A percentile compares a stretch with the other conserved stretches of the same genome.
Evolutionary conservation across 176 grass and related monocot species (phyloP).

Genomic region (Zoysia pacifica): DNA sequence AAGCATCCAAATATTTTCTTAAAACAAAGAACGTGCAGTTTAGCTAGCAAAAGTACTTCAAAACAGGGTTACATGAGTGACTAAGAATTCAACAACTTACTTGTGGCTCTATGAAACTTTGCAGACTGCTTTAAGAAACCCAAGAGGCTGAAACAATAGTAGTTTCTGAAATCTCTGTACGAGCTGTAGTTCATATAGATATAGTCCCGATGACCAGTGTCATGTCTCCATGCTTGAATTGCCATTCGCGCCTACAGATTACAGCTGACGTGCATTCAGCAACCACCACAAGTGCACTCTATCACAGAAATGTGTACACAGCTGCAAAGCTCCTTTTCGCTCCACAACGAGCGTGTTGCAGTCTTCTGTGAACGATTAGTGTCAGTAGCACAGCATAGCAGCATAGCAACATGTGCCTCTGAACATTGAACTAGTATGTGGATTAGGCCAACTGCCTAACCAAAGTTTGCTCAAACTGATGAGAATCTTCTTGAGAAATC

Average conservation of each 20-base stretch:
- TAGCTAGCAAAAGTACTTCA: background rate
- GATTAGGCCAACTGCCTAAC: background rate
- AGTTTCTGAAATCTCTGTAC: conserved; percentile 14
- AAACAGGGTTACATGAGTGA: background rate
- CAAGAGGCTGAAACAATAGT: background rate
- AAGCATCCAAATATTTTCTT: background rate
- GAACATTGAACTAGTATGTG: background rate
- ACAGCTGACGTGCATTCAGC: conserved; percentile 4
- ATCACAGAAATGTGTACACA: background rate
- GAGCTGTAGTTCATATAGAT: conserved; percentile 8
- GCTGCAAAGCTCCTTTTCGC: conserved; percentile 1
- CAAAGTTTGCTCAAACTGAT: background rate
- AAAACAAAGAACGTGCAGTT: background rate
- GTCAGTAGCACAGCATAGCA: conserved; percentile 15
- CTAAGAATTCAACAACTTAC: conserved; percentile 25
- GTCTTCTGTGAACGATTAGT: background rate
- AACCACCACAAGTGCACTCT: conserved; percentile 19
- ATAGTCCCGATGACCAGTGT: background rate
- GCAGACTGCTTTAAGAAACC: conserved; percentile 38
- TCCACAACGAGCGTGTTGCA: conserved; percentile 24
- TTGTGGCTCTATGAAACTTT: conserved; percentile 27
- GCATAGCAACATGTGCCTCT: conserved; percentile 29
- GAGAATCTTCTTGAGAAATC: conserved; percentile 26
- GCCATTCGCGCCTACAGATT: conserved; percentile 14
- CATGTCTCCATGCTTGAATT: background rate